Evolutionary conservation across 352 stramenopile species (phyloP), one percentile per base, ranked within the genome.

Genomic region (Phytophthora nicotianae): DNA sequence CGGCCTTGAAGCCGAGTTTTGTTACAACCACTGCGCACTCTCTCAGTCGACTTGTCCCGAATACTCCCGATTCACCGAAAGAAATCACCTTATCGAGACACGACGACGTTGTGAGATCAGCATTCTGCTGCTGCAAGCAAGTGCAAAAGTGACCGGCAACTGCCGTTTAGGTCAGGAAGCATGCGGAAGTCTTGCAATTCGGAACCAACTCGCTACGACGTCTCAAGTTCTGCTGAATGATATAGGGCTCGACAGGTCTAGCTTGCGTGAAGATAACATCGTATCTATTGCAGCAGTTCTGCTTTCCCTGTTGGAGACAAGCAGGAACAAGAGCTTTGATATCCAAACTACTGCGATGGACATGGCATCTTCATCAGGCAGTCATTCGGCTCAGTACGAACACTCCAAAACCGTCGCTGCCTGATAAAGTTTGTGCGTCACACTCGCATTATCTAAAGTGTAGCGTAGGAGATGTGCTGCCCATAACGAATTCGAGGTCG

Each of bases 31-130:
- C n/a, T 17, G 46, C 24, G 26, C 46, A 33, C 42, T 49, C 11
- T 49, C 42, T 11, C 42, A 49, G 42, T 16, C 4, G 37, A 33
- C 20, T 33, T 20, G 42, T 49, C 42, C 42, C 42, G 42, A n/a
- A 35, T 35, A 35, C 29, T 5, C 2, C 29, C 29, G 29, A 33
- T 49, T 20, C 21, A 20, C 42, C 45, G 24, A 38, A 50, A 32
- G 14, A 50, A 35, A 50, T 4, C 8, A 21, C n/a, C 16, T n/a
- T n/a, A 23, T 7, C 37, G 37, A 43, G 37, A 43, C 37, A 43
- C 14, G 37, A 23, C 37, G 37, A 3, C 11, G 2, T 16, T n/a
- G 37, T 43, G 37, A 43, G 16, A 6, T 43, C n/a, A 23, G 37
- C 16, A 23, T 43, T 43, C 37, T 10, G 8, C 5, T 23, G n/a